Conservation (phyloP, 768 basidiomycete species). For the Hortiboletus campestris region DNA sequence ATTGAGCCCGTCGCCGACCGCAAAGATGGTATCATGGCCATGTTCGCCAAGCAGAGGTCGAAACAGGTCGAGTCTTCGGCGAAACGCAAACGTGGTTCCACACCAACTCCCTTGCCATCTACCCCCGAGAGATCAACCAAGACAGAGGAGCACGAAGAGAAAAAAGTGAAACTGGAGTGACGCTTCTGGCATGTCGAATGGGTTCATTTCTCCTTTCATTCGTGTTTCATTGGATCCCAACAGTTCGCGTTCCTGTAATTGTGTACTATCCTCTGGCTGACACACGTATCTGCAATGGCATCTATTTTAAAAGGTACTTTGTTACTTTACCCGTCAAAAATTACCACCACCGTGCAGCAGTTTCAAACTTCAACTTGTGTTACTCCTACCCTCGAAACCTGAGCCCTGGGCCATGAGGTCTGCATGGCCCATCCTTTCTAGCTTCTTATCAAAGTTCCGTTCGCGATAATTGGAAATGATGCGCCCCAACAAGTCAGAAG, state of each 20-base stretch:
- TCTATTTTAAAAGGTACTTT: not conserved
- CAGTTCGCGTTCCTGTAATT: slow-evolving; percentile 6
- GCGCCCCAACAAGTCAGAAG: slow-evolving; percentile 87
- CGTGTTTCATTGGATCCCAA: not conserved
- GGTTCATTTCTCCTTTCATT: not conserved
- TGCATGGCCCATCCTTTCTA: slow-evolving; percentile 81
- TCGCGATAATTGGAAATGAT: slow-evolving; percentile 86
- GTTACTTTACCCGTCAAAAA: not conserved
- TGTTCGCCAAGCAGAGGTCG: slow-evolving; percentile 67
- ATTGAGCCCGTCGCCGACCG: slow-evolving; percentile 76
- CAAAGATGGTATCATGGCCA: slow-evolving; percentile 82
- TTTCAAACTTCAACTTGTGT: slow-evolving; percentile 2
- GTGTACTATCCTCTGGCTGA: not conserved
- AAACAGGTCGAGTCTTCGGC: slow-evolving; percentile 12
- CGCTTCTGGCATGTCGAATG: not conserved
- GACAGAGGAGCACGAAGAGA: slow-evolving; percentile 16
- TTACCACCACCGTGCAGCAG: not conserved
- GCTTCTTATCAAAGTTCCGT: slow-evolving; percentile 84
- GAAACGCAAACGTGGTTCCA: slow-evolving; percentile 31
- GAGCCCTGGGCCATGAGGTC: slow-evolving; percentile 63
- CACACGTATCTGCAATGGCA: not conserved
- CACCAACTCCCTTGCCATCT: slow-evolving; percentile 9
- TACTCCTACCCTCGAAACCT: slow-evolving; percentile 17
- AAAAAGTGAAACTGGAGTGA: slow-evolving; percentile 21
- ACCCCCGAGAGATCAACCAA: not conserved